Percentiles rank a stretch among this genome's conserved stretches.
Evolutionary conservation across 495 filamentous ascomycete genomes (phyloP).

Genomic region (Stereocaulon alpinum): DNA sequence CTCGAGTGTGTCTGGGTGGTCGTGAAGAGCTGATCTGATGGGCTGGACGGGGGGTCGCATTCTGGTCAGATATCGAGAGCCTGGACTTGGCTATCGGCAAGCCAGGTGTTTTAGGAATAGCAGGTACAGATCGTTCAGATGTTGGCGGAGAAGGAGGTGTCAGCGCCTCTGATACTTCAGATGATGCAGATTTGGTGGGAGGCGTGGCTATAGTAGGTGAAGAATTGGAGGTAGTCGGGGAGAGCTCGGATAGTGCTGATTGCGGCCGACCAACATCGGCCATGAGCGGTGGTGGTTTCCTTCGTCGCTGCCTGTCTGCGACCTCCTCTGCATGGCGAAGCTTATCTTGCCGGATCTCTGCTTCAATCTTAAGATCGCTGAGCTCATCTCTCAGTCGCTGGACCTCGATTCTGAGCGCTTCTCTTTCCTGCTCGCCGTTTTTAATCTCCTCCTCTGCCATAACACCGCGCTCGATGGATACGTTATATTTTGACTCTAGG

Average conservation of each 20-base stretch:
- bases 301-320: constrained; percentile 38
- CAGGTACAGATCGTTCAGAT: constrained; percentile 39
- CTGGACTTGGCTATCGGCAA: constrained; percentile 29
- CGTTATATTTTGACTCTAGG: constrained; percentile 91
- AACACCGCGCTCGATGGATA: constrained; percentile 81
- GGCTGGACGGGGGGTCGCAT: constrained; percentile 40
- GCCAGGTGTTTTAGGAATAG: constrained; percentile 31
- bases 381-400: constrained; percentile 85
- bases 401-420: constrained; percentile 73
- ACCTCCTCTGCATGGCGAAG: constrained; percentile 55
- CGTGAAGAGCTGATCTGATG: constrained; percentile 22
- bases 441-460: constrained; percentile 93
- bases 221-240: constrained; percentile 56
- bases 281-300: constrained; percentile 39
- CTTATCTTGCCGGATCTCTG: constrained; percentile 89
- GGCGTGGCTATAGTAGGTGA: constrained; percentile 64
- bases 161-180: constrained; percentile 64
- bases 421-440: constrained; percentile 80
- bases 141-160: constrained; percentile 59
- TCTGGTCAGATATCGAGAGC: constrained; percentile 33
- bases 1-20: constrained; percentile 38
- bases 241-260: constrained; percentile 40
- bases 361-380: constrained; percentile 85
- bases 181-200: constrained; percentile 52
- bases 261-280: constrained; percentile 23